Evolutionary conservation across 768 basidiomycete species (phyloP).

Genomic region (Clavaria fumosa): DNA sequence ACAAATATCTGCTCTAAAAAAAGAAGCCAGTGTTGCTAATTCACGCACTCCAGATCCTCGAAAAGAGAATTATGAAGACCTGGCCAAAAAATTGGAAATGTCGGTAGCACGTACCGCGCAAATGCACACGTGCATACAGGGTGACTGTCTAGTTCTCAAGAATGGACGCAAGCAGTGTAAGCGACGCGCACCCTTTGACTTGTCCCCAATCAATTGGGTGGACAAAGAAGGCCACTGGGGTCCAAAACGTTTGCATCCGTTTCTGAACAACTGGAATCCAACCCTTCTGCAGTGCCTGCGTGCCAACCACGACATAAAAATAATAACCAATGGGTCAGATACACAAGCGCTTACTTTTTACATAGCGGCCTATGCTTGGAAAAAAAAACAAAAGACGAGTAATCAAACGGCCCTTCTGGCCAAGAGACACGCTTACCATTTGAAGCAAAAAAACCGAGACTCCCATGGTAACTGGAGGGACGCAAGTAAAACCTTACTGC

Average conservation of each 20-base stretch:
- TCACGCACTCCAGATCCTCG: conserved; percentile 21
- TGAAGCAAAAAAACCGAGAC: background rate
- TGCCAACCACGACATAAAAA: conserved; percentile 26
- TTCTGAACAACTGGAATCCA: conserved; percentile 3
- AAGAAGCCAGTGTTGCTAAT: conserved; percentile 17
- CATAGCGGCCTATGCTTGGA: conserved; percentile 12
- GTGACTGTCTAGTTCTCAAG: conserved; percentile 12
- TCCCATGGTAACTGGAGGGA: conserved; percentile 8
- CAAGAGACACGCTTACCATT: conserved; percentile 14
- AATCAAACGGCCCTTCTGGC: conserved; percentile 21
- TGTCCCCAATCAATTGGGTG: conserved; percentile 14
- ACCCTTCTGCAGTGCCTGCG: background rate
- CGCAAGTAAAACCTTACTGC: conserved; percentile 14
- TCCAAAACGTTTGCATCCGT: conserved; percentile 9
- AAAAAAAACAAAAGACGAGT: conserved; percentile 13
- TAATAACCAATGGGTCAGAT: conserved; percentile 20
- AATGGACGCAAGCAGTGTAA: conserved; percentile 19
- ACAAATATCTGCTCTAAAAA: conserved; percentile 14
- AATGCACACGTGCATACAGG: conserved; percentile 18
- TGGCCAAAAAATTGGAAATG: conserved; percentile 9
- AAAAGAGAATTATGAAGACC: conserved; percentile 6
- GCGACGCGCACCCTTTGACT: conserved; percentile 18
- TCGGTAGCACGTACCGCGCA: conserved; percentile 18
- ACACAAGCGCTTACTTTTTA: conserved; percentile 24
- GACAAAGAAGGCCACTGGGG: conserved; percentile 18